Evolutionary conservation across 129 eudicot species (phyloP).

Genomic region (Kitagawia praeruptora): DNA sequence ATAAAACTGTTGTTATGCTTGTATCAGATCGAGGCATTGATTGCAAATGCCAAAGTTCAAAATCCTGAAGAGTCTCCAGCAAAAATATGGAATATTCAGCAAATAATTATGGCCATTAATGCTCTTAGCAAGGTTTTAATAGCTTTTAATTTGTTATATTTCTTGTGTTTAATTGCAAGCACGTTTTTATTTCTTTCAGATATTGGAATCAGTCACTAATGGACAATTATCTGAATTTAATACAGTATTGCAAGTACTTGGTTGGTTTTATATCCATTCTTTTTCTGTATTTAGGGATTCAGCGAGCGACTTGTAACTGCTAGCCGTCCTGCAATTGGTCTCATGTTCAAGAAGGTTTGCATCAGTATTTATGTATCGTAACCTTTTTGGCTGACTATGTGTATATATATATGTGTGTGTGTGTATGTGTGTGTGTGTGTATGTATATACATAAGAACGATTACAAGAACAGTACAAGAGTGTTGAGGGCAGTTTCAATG

Average conservation of each 20-base stretch:
- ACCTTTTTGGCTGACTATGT: background rate
- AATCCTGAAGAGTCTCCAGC: constrained; percentile 47
- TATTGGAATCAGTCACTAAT: background rate
- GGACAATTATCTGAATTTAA: background rate
- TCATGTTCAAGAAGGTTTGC: constrained; percentile 92
- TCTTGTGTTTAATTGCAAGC: background rate
- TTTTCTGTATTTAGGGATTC: constrained; percentile 52
- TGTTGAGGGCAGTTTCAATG: too few species aligned
- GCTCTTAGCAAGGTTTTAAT: constrained; percentile 88
- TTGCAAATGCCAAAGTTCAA: constrained; percentile 45
- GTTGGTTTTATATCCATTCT: background rate
- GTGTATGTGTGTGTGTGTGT: too few species aligned
- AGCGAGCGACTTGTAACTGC: constrained; percentile 93
- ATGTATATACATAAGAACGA: too few species aligned
- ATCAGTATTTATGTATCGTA: background rate
- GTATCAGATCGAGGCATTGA: constrained; percentile 61
- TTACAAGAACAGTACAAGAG: too few species aligned
- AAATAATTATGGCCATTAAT: constrained; percentile 86
- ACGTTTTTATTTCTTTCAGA: background rate
- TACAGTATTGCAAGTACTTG: background rate
- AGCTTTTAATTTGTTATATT: background rate
- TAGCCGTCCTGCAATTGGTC: constrained; percentile 91
- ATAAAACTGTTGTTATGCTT: constrained; percentile 10
- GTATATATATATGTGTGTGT: background rate
- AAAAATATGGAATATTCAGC: constrained; percentile 63